Conservation (phyloP, 331 rosid species). For the Arachis monticola region DNA sequence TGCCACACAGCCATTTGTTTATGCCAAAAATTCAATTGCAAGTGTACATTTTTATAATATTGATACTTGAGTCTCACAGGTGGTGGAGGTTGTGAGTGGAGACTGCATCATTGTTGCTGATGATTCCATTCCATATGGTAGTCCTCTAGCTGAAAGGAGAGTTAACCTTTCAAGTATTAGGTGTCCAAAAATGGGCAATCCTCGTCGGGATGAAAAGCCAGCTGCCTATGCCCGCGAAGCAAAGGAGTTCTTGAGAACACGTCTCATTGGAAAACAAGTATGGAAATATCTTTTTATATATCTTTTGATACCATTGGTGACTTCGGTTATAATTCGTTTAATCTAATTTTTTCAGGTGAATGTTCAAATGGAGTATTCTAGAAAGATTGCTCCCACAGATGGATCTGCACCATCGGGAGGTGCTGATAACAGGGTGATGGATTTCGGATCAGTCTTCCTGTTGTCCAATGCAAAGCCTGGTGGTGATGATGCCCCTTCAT, state of each 20-base stretch:
- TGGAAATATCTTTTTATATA: slow-evolving; percentile 41
- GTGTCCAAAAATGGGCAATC: slow-evolving; percentile 94
- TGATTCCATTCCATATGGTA: slow-evolving; percentile 83
- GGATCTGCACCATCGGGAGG: slow-evolving; percentile 59
- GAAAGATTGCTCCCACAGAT: slow-evolving; percentile 65
- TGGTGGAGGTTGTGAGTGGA: slow-evolving; percentile 97
- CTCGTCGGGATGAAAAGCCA: slow-evolving; percentile 94
- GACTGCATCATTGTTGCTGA: slow-evolving; percentile 92
- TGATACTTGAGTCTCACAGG: slow-evolving; percentile 51
- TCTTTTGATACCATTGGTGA: slow-evolving; percentile 23
- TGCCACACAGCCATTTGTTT: slow-evolving; percentile 20
- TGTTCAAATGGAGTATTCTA: slow-evolving; percentile 93
- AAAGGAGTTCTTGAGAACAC: slow-evolving; percentile 85
- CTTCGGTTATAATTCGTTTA: slow-evolving; percentile 19
- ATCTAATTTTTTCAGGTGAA: slow-evolving; percentile 62
- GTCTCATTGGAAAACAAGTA: slow-evolving; percentile 87
- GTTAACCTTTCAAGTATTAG: slow-evolving; percentile 95
- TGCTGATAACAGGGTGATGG: slow-evolving; percentile 85
- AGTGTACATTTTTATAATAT: slow-evolving; percentile 7
- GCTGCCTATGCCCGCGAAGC: slow-evolving; percentile 99
- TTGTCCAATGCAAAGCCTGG: slow-evolving; percentile 62
- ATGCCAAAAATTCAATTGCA: slow-evolving; percentile 19
- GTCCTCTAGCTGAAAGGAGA: slow-evolving; percentile 90
- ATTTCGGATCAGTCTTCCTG: slow-evolving; percentile 89
- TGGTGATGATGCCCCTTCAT: slow-evolving; percentile 58